Evolutionary conservation across 164 flowering plant genomes (phyloP).

Genomic region (Stephania yunnanensis): DNA sequence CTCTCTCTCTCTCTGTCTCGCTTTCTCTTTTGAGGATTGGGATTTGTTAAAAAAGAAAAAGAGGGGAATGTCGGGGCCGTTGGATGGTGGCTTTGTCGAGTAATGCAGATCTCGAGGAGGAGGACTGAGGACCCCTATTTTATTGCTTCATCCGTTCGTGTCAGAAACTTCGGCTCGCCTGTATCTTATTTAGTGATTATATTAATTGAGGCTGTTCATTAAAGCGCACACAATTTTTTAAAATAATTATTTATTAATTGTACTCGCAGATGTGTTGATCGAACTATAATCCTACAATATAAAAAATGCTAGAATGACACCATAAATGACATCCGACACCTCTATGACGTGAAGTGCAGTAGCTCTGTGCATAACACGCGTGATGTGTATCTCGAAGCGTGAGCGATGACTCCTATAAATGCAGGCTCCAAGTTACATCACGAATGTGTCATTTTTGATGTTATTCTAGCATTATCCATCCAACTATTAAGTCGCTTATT

Average conservation of each 20-base stretch:
- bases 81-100: neutral
- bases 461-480: too few species aligned
- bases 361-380: too few species aligned
- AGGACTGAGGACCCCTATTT: neutral
- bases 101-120: neutral
- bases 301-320: too few species aligned
- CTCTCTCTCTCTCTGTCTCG: neutral
- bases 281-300: too few species aligned
- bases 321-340: too few species aligned
- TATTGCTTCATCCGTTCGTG: neutral
- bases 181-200: neutral
- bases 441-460: too few species aligned
- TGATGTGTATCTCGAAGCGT: too few species aligned
- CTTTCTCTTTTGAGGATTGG: neutral
- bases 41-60: neutral
- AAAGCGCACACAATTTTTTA: conserved; percentile 14
- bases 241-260: neutral
- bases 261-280: too few species aligned
- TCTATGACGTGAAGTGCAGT: too few species aligned
- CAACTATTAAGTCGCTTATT: too few species aligned
- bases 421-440: too few species aligned
- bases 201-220: conserved; percentile 15
- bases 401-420: too few species aligned
- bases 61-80: neutral
- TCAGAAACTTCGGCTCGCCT: conserved; percentile 37